Percentiles rank a stretch among this genome's conserved stretches.
Conservation (phyloP, 2,329 filamentous ascomycete genomes). For the Calonectria leucothoes region DNA sequence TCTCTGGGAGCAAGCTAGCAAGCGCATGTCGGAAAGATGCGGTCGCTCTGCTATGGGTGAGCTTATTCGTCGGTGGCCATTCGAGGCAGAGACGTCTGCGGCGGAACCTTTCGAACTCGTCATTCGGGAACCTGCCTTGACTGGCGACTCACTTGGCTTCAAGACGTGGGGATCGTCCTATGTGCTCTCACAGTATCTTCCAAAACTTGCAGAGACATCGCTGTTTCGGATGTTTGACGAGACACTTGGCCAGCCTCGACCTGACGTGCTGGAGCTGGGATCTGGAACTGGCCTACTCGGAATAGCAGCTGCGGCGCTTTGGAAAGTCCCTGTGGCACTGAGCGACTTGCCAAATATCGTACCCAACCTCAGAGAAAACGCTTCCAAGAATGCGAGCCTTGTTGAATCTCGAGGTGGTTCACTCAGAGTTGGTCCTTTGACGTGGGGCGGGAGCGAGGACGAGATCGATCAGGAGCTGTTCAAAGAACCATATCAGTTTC, state of each 20-base stretch:
- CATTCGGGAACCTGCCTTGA: constrained; percentile 88
- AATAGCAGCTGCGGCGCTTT: constrained; percentile 81
- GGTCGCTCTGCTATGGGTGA: constrained; percentile 75
- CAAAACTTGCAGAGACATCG: constrained; percentile 55
- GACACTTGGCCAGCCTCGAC: constrained; percentile 43
- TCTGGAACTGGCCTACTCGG: constrained; percentile 94
- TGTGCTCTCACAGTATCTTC: constrained; percentile 80
- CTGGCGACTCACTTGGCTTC: constrained; percentile 86
- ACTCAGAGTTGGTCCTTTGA: constrained; percentile 74
- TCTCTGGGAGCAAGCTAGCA: constrained; percentile 84
- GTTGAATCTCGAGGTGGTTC: constrained; percentile 67
- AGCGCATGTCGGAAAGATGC: constrained; percentile 85
- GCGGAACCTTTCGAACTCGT: constrained; percentile 69
- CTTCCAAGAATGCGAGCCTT: constrained; percentile 69
- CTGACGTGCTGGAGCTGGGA: constrained; percentile 79
- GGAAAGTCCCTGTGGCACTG: constrained; percentile 74
- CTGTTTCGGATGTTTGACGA: constrained; percentile 59
- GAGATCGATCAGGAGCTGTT: constrained; percentile 60
- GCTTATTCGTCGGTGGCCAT: constrained; percentile 66
- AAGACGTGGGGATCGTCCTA: constrained; percentile 98
- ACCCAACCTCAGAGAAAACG: constrained; percentile 82
- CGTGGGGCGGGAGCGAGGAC: constrained; percentile 72
- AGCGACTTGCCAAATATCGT: constrained; percentile 90
- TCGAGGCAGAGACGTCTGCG: constrained; percentile 45
- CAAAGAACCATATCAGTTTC: constrained; percentile 61